phyloP scores from a whole-genome alignment of 805 yeast species.

The Lipomyces oligophaga region DNA sequence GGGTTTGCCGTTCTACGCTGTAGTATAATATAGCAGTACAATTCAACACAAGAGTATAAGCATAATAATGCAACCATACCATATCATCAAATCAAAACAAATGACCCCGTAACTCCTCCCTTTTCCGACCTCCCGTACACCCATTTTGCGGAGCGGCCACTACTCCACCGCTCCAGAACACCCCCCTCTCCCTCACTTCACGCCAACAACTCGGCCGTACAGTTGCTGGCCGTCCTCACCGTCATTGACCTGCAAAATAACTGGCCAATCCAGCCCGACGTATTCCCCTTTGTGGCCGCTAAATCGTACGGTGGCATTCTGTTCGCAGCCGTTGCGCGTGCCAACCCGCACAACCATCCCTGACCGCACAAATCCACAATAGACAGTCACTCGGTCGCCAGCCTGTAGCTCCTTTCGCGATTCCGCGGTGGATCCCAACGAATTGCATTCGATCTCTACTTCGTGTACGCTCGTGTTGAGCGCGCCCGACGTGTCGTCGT shows the following conservation, averaged over 20 bases:
- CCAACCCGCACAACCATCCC: slow-evolving; percentile 9
- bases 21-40: too few species aligned
- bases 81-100: background rate
- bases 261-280: slow-evolving; percentile 12
- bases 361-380: slow-evolving; percentile 19
- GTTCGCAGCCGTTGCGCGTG: too few species aligned
- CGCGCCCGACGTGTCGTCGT: slow-evolving; percentile 2
- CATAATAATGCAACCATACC: background rate
- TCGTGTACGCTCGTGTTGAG: slow-evolving; percentile 5
- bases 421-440: too few species aligned
- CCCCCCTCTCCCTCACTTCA: too few species aligned
- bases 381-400: slow-evolving; percentile 15
- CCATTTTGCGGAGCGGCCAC: too few species aligned
- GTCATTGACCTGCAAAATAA: slow-evolving; percentile 12
- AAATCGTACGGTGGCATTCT: slow-evolving; percentile 5
- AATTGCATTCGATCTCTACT: slow-evolving; percentile 9
- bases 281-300: slow-evolving; percentile 18
- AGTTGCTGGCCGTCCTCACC: too few species aligned
- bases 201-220: too few species aligned
- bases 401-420: background rate
- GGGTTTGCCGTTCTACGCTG: too few species aligned
- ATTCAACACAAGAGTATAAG: too few species aligned
- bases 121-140: too few species aligned
- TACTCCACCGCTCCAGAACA: too few species aligned
- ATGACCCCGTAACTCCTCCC: too few species aligned